Evolutionary conservation across 2,329 filamentous ascomycete species (phyloP).

Genomic region (Fusarium sp.): DNA sequence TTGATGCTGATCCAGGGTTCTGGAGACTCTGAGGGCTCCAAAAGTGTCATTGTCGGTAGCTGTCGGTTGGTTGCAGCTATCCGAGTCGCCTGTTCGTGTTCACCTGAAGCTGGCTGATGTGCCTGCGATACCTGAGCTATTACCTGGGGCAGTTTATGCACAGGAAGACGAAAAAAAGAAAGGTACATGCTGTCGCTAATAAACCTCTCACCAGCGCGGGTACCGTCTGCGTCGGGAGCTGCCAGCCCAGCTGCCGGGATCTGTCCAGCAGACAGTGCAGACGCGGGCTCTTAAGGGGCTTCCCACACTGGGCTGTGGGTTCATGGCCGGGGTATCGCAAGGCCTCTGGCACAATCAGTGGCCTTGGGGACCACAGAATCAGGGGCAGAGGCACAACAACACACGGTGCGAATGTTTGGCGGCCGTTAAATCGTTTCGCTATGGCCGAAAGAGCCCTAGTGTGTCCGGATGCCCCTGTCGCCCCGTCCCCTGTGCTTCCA

Average conservation of each 20-base stretch:
- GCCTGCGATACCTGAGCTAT: conserved; percentile 38
- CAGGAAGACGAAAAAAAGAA: conserved; percentile 1
- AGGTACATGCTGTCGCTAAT: conserved; percentile 3
- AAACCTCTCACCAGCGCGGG: not conserved
- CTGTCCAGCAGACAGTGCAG: conserved; percentile 28
- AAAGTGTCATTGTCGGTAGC: conserved; percentile 1
- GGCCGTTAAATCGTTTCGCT: conserved; percentile 47
- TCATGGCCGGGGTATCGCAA: conserved; percentile 21
- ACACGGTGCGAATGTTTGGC: conserved; percentile 37
- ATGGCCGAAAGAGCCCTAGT: conserved; percentile 39
- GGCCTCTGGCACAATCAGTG: conserved; percentile 23
- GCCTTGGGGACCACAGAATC: conserved; percentile 23
- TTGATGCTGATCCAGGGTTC: conserved; percentile 7
- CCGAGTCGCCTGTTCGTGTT: conserved; percentile 36
- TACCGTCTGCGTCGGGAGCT: not conserved
- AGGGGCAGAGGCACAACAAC: conserved; percentile 40
- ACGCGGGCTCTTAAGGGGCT: conserved; percentile 30
- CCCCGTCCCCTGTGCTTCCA: conserved; percentile 42
- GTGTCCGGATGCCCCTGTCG: conserved; percentile 41
- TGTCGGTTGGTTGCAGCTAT: conserved; percentile 12
- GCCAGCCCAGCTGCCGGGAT: conserved; percentile 1
- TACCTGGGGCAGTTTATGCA: conserved; percentile 9
- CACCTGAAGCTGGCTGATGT: conserved; percentile 43
- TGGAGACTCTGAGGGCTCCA: not conserved
- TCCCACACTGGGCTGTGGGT: conserved; percentile 35